phyloP scores from a whole-genome alignment of 116 monocot species.

The Iris pallida region DNA sequence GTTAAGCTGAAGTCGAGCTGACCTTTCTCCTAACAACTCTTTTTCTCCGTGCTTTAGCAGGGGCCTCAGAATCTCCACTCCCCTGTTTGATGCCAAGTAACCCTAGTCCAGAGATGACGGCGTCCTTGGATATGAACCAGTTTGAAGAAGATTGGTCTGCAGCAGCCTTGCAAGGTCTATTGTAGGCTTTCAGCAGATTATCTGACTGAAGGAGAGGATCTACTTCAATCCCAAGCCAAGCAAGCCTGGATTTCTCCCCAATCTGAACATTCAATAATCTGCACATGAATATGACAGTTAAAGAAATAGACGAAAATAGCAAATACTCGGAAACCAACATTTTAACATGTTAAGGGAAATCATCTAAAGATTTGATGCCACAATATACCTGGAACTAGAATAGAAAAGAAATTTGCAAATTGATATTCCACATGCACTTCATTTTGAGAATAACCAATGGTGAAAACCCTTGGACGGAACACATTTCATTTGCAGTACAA shows the following conservation, averaged over 20 bases:
- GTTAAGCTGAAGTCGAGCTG: slow-evolving; percentile 30
- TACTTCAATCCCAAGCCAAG: slow-evolving; percentile 79
- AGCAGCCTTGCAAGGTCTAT: slow-evolving; percentile 33
- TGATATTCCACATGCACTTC: too few relatives aligned
- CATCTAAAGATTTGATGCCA: too few relatives aligned
- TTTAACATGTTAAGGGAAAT: too few relatives aligned
- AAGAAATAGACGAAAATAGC: too few relatives aligned
- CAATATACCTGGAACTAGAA: too few relatives aligned
- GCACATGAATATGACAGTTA: slow-evolving; percentile 1
- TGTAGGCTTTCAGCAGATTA: slow-evolving; percentile 60
- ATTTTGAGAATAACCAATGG: too few relatives aligned
- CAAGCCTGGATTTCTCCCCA: slow-evolving; percentile 76
- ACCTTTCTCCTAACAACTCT: slow-evolving; percentile 81
- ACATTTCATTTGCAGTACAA: too few relatives aligned
- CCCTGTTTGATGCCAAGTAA: slow-evolving; percentile 67
- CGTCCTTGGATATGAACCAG: slow-evolving; percentile 91
- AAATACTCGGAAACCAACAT: too few relatives aligned
- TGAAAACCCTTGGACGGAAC: too few relatives aligned
- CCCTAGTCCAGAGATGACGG: slow-evolving; percentile 80
- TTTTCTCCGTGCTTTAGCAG: slow-evolving; percentile 57
- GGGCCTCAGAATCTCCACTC: slow-evolving; percentile 29
- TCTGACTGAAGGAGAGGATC: slow-evolving; percentile 74
- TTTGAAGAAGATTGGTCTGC: slow-evolving; percentile 36
- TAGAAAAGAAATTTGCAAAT: too few relatives aligned
- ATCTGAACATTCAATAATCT: slow-evolving; percentile 72